Conservation (phyloP, 352 stramenopile genomes). For the Aphanomyces stellatus region DNA sequence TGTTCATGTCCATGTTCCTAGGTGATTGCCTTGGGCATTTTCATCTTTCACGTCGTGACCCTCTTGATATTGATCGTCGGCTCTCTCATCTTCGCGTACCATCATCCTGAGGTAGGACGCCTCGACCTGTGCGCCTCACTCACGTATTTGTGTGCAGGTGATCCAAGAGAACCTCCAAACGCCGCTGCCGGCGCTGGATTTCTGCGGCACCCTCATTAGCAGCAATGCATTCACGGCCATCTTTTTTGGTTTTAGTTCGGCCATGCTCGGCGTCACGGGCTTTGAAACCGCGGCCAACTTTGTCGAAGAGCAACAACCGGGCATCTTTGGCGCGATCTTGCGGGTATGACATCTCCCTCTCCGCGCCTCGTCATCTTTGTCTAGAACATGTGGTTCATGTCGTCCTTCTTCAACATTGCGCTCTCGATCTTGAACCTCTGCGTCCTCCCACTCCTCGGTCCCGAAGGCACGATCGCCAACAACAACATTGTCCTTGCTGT, state of each 20-base stretch:
- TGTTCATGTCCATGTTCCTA: neutral
- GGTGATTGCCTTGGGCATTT: conserved; percentile 74
- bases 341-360: conserved; percentile 8
- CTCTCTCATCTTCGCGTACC: conserved; percentile 49
- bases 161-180: conserved; percentile 72
- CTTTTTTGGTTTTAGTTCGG: conserved; percentile 72
- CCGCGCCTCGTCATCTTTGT: neutral
- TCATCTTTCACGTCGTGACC: conserved; percentile 70
- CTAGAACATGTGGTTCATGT: conserved; percentile 64
- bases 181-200: conserved; percentile 46
- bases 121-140: too few relatives aligned
- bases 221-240: conserved; percentile 50
- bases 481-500: conserved; percentile 53
- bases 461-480: conserved; percentile 43
- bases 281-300: conserved; percentile 89
- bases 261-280: conserved; percentile 86
- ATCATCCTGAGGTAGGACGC: conserved; percentile 33
- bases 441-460: conserved; percentile 43
- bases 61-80: conserved; percentile 61
- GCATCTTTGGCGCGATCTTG: conserved; percentile 73
- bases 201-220: conserved; percentile 29
- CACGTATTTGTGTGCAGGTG: too few relatives aligned
- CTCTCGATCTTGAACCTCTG: conserved; percentile 55
- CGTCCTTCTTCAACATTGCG: conserved; percentile 72
- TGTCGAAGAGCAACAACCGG: conserved; percentile 81